Evolutionary conservation across 257 asterid genomes (phyloP).

Genomic region (Verbena officinalis): DNA sequence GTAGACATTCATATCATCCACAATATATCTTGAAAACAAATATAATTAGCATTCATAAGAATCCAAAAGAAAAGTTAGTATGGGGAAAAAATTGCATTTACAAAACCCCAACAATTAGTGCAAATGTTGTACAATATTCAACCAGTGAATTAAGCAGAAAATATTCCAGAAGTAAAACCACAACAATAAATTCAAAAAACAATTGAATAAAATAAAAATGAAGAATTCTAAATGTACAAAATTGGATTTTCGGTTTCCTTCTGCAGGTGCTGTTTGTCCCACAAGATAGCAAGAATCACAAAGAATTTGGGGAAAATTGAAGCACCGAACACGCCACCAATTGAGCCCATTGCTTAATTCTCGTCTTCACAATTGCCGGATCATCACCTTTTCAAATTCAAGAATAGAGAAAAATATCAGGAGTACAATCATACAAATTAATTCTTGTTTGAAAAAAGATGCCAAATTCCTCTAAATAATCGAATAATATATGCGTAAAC

Average conservation of each 20-base stretch:
- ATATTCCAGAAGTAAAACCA: constrained; percentile 12
- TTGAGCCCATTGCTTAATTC: constrained; percentile 70
- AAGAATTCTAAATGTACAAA: constrained; percentile 24
- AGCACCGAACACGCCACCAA: constrained; percentile 72
- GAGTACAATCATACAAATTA: too few species aligned
- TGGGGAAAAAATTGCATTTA: constrained; percentile 20
- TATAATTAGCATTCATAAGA: too few species aligned
- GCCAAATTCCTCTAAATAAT: not conserved
- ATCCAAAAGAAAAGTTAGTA: not conserved
- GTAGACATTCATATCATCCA: too few species aligned
- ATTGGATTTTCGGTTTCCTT: not conserved
- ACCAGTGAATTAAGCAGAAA: constrained; percentile 29
- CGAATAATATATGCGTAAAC: not conserved
- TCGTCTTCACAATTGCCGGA: constrained; percentile 50
- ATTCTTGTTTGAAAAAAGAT: not conserved
- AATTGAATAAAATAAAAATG: not conserved
- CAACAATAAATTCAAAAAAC: constrained; percentile 12
- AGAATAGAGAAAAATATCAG: too few species aligned
- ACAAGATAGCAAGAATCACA: not conserved
- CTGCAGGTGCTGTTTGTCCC: not conserved
- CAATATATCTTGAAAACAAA: too few species aligned
- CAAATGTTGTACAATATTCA: constrained; percentile 22
- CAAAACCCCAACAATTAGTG: constrained; percentile 29
- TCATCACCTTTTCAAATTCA: constrained; percentile 41
- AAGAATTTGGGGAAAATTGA: constrained; percentile 31